Evolutionary conservation across 1,139 yeast species (phyloP).

Genomic region (Zygoascus meyerae): DNA sequence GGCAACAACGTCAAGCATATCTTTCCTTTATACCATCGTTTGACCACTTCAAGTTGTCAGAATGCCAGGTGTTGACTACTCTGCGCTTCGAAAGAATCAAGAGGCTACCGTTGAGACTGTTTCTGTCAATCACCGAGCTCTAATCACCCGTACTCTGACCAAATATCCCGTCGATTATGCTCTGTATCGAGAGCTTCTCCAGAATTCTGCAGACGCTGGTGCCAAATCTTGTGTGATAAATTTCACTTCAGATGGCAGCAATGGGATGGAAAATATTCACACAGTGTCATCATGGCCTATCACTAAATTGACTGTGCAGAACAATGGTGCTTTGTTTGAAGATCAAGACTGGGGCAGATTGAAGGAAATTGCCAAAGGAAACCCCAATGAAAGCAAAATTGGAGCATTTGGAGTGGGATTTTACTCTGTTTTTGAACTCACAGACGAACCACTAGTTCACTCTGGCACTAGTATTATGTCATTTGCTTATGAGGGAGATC

Average conservation of each 20-base stretch:
- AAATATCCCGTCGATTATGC: slow-evolving; percentile 41
- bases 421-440: slow-evolving; percentile 95
- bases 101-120: slow-evolving; percentile 28
- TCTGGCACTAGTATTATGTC: slow-evolving; percentile 37
- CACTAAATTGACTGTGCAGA: slow-evolving; percentile 30
- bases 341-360: slow-evolving; percentile 39
- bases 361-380: slow-evolving; percentile 40
- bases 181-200: slow-evolving; percentile 36
- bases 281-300: slow-evolving; percentile 29
- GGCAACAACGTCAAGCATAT: no score
- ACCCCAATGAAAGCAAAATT: slow-evolving; percentile 91
- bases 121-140: slow-evolving; percentile 38
- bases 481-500: slow-evolving; percentile 38
- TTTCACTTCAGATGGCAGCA: slow-evolving; percentile 19
- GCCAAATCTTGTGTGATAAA: slow-evolving; percentile 34
- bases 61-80: neutral
- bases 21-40: no score
- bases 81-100: slow-evolving; percentile 7
- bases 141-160: slow-evolving; percentile 38
- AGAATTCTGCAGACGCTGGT: slow-evolving; percentile 40
- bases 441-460: slow-evolving; percentile 54
- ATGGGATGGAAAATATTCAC: slow-evolving; percentile 16
- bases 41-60: neutral
- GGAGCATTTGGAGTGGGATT: slow-evolving; percentile 99
- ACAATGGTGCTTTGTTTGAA: slow-evolving; percentile 35